Evolutionary conservation across 495 filamentous ascomycete genomes (phyloP), one percentile per base, ranked within the genome.

Genomic region (Cercophora scortea): DNA sequence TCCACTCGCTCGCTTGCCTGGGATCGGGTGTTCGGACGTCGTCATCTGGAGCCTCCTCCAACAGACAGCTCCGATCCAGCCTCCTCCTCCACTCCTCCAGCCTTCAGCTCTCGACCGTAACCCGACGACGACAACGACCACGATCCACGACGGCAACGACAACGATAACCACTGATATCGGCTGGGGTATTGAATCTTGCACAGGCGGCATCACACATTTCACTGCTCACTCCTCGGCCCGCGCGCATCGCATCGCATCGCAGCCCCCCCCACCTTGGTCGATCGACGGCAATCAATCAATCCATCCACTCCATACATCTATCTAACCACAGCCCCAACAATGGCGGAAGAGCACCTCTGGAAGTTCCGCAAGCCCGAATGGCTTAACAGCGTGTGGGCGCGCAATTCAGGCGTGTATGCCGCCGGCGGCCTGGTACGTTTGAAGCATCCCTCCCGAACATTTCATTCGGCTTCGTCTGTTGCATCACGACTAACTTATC

Each of bases 331-430:
- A 32, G 1, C 10, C 11, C 32, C 11, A 45, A 32, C 16, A 16
- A 78, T 81, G 79, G 69, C 74, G 65, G 76, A 83, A 64, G 76
- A 87, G 62, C 81, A 84, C 32, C 81, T 90, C 63, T 90, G 82
- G 72, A 87, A 87, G 65, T 89, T 88, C 67, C 71, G 80, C 59
- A 86, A 80, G 77, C 87, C 87, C 10, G 83, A 88, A 71, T 96
- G 91, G 91, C 73, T 96, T 43, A 95, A 93, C 67, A 93, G 84
- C 74, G 79, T 85, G 34, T 84, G 84, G 67, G 83, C 86, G 57
- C 82, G 91, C 53, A 72, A 93, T 81, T 62, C 80, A 57, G 89
- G 91, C 63, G 89, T 96, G 64, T 95, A 95, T 73, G 63, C 76
- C 35, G 85, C 91, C 47, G 91, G 91, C 63, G 90, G 87, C 50